A percentile compares a stretch with the other conserved stretches of the same genome.
Conservation (phyloP, 371 early-diverging fungal genomes). For the Synchytrium microbalum region DNA sequence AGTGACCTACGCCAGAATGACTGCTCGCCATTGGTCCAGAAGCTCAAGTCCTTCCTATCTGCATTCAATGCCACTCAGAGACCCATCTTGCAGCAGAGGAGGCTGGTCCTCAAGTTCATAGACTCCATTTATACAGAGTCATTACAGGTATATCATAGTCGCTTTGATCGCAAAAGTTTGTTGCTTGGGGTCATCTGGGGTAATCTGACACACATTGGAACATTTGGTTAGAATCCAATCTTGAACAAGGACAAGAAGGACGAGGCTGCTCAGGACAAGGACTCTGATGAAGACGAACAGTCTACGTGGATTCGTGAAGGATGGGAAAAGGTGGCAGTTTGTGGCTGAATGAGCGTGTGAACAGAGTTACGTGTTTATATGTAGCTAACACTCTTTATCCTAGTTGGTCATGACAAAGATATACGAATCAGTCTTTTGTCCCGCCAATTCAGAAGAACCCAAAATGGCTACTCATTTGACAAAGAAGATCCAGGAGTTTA, state of each 20-base stretch:
- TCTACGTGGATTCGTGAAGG: slow-evolving; percentile 35
- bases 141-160: background rate
- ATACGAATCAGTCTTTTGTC: slow-evolving; percentile 34
- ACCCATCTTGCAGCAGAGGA: background rate
- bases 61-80: background rate
- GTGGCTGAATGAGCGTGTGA: too few species aligned
- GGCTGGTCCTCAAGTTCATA: background rate
- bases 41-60: background rate
- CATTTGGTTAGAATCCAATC: too few species aligned
- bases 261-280: background rate
- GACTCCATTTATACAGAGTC: background rate
- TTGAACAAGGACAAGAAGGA: background rate
- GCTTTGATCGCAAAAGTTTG: too few species aligned
- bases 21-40: background rate
- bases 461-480: slow-evolving; percentile 25
- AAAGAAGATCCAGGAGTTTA: slow-evolving; percentile 28
- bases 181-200: background rate
- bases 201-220: background rate
- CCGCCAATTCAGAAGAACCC: slow-evolving; percentile 30
- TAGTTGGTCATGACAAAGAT: slow-evolving; percentile 39
- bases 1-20: background rate
- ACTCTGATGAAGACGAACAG: slow-evolving; percentile 23
- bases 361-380: too few species aligned
- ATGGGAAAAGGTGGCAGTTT: slow-evolving; percentile 40
- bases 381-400: background rate